phyloP scores from a whole-genome alignment of 768 basidiomycete genomes.

The Hericium rajendrae region DNA sequence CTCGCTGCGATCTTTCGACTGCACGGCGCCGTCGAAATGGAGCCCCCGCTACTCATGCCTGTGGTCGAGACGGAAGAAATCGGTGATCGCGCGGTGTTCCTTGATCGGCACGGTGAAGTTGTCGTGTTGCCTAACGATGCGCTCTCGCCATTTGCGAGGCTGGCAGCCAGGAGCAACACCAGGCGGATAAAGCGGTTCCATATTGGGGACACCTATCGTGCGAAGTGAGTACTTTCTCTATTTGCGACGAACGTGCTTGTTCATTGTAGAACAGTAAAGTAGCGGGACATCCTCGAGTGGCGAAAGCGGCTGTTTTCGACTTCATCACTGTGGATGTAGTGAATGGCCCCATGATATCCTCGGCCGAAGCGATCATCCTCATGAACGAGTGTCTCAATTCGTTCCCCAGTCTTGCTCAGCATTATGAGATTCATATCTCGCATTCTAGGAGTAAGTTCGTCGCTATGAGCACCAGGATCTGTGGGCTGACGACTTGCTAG shows the following conservation, averaged over 20 bases:
- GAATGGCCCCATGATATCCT: conserved; percentile 55
- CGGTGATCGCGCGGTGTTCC: conserved; percentile 55
- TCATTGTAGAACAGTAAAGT: conserved; percentile 33
- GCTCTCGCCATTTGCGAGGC: conserved; percentile 69
- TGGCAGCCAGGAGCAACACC: conserved; percentile 59
- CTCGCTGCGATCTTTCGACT: conserved; percentile 72
- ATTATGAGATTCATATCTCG: conserved; percentile 70
- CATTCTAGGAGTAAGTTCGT: conserved; percentile 59
- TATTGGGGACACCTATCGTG: conserved; percentile 61
- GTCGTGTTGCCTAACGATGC: conserved; percentile 66
- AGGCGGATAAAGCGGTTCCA: conserved; percentile 79
- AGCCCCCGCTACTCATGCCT: conserved; percentile 78
- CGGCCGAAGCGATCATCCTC: conserved; percentile 65
- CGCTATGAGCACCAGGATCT: background rate
- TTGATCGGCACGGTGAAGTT: conserved; percentile 75
- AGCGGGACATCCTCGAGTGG: conserved; percentile 62
- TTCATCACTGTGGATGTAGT: conserved; percentile 70
- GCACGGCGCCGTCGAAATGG: conserved; percentile 85
- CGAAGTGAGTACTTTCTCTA: conserved; percentile 37
- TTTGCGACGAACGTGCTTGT: too few relatives aligned
- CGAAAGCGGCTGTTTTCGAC: conserved; percentile 74
- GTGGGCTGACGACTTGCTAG: conserved; percentile 26
- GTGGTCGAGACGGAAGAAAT: conserved; percentile 54
- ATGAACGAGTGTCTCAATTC: conserved; percentile 56
- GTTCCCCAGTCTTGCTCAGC: conserved; percentile 59